Evolutionary conservation across 192 early-diverging fungal species (phyloP).

Genomic region (Umbelopsis sp.): DNA sequence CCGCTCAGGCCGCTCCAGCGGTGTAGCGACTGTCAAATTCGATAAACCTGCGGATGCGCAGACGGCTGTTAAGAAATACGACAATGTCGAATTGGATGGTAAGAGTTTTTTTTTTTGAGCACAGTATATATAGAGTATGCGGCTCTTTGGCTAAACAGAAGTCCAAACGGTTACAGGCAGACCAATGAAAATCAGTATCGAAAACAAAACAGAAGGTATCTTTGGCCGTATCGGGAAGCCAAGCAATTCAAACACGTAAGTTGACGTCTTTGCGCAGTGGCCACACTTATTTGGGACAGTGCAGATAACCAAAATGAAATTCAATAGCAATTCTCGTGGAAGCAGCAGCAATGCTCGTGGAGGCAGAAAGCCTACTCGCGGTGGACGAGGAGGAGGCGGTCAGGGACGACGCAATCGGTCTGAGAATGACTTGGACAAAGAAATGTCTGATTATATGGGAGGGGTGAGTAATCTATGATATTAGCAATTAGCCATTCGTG

Average conservation of each 20-base stretch:
- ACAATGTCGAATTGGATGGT: conserved; percentile 59
- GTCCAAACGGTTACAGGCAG: conserved; percentile 6
- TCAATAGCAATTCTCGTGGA: neutral
- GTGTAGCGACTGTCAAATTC: conserved; percentile 51
- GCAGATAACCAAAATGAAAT: too few species aligned
- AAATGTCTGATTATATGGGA: conserved; percentile 61
- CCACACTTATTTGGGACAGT: neutral
- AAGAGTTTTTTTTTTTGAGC: neutral
- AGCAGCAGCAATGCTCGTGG: neutral
- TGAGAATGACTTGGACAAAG: conserved; percentile 53
- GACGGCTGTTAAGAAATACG: conserved; percentile 49
- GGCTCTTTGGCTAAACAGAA: neutral
- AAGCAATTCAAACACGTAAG: conserved; percentile 1
- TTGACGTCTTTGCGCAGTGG: neutral
- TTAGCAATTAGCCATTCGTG: too few species aligned
- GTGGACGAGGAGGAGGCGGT: conserved; percentile 11
- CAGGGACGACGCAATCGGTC: neutral
- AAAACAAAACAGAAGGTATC: neutral
- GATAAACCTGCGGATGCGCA: conserved; percentile 44
- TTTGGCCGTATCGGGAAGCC: conserved; percentile 1
- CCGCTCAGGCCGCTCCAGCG: conserved; percentile 56
- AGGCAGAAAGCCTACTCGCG: conserved; percentile 23
- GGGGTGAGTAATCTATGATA: too few species aligned
- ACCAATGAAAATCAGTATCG: conserved; percentile 31
- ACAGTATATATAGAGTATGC: neutral